phyloP scores from a whole-genome alignment of 78 protist genomes.

The Monosiga brevicollis region DNA sequence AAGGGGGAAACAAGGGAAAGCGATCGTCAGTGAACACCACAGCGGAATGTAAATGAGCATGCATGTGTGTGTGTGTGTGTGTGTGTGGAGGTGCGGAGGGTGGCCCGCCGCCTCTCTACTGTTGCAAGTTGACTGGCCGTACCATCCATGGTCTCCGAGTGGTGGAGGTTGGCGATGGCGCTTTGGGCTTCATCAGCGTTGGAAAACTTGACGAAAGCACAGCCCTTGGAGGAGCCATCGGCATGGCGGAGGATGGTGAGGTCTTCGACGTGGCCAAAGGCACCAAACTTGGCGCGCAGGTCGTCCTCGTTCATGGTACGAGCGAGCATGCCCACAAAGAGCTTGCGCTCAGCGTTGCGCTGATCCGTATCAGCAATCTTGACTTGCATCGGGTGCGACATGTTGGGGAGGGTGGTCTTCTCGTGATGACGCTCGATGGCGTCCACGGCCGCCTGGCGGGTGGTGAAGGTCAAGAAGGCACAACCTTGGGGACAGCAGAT shows the following conservation, averaged over 20 bases:
- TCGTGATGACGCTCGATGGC: constrained; percentile 54
- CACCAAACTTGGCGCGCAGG: constrained; percentile 26
- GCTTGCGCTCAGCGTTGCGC: constrained; percentile 13
- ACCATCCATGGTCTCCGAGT: constrained; percentile 11
- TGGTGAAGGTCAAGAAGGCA: constrained; percentile 37
- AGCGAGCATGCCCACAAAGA: constrained; percentile 69
- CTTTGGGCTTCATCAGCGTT: constrained; percentile 25
- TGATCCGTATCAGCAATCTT: constrained; percentile 59
- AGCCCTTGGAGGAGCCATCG: constrained; percentile 53
- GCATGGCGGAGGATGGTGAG: constrained; percentile 37
- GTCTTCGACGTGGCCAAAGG: constrained; percentile 58
- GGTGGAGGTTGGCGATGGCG: constrained; percentile 35
- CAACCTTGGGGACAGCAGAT: constrained; percentile 38
- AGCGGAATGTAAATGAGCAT: background rate
- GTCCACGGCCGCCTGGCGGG: constrained; percentile 25
- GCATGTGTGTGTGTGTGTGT: too few relatives aligned
- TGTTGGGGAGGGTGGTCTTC: constrained; percentile 35
- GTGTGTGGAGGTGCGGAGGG: background rate
- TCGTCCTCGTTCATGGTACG: constrained; percentile 27
- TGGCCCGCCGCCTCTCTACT: background rate
- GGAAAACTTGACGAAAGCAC: constrained; percentile 58
- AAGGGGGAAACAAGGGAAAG: too few relatives aligned
- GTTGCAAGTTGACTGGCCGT: background rate
- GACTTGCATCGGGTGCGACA: constrained; percentile 38
- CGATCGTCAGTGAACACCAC: background rate